Evolutionary conservation across 768 basidiomycete species (phyloP).

Genomic region (Termitomyces sp.): DNA sequence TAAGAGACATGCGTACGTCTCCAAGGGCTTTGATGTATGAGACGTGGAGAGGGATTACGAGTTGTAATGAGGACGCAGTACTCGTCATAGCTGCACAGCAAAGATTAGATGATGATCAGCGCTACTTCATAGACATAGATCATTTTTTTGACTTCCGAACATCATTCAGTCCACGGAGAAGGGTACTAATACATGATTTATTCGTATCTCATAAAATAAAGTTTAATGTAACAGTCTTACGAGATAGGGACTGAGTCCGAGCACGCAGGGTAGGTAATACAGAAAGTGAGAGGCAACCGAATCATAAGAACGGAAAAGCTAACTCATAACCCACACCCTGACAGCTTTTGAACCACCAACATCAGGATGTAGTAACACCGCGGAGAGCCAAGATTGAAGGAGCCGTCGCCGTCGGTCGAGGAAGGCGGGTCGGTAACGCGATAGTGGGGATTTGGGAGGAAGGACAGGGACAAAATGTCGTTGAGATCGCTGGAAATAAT

Average conservation of each 20-base stretch:
- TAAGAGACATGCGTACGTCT: conserved; percentile 34
- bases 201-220: too few species aligned
- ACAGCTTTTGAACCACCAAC: conserved; percentile 58
- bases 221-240: neutral
- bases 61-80: neutral
- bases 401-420: conserved; percentile 55
- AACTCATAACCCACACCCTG: conserved; percentile 55
- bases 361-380: conserved; percentile 64
- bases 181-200: neutral
- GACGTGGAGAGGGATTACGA: conserved; percentile 58
- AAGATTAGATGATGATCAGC: neutral
- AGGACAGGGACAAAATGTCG: conserved; percentile 47
- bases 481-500: conserved; percentile 22
- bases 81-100: conserved; percentile 3
- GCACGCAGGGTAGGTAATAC: too few species aligned
- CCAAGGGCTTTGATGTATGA: conserved; percentile 73
- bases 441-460: conserved; percentile 64
- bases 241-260: neutral
- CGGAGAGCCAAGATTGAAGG: conserved; percentile 62
- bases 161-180: neutral
- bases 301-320: neutral
- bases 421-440: conserved; percentile 63
- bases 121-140: neutral
- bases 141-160: neutral
- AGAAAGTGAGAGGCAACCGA: too few species aligned